Conservation (phyloP, 169 alveolate species). For the Eimeria acervulina region DNA sequence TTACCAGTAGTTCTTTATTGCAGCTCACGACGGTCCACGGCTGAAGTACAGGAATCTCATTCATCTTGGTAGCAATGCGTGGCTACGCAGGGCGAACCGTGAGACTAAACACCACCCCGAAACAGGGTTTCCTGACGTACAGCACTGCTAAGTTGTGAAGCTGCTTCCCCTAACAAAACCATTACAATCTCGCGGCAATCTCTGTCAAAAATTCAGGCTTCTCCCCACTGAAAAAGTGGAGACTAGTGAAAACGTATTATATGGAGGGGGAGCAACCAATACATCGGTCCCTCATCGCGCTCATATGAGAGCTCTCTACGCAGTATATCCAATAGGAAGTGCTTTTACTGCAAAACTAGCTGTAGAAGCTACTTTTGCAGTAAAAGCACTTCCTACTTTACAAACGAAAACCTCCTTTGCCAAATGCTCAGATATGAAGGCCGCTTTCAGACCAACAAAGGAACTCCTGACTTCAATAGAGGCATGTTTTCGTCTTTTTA, state of each 20-base stretch:
- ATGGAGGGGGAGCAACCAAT: neutral
- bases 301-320: neutral
- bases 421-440: neutral
- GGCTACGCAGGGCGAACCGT: neutral
- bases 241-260: neutral
- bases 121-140: neutral
- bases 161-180: no score
- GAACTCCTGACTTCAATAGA: neutral
- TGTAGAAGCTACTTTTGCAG: no score
- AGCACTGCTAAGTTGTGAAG: neutral
- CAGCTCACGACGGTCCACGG: neutral
- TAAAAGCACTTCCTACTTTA: neutral
- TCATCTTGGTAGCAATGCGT: neutral
- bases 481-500: neutral
- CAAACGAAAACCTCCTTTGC: no score
- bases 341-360: neutral
- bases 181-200: no score
- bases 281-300: neutral
- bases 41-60: neutral
- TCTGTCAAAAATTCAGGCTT: neutral
- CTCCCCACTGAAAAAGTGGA: neutral
- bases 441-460: neutral
- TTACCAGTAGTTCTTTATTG: neutral
- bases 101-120: neutral
- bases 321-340: neutral